phyloP scores from a whole-genome alignment of 2,329 filamentous ascomycete genomes.

The Trichoderma gracile region DNA sequence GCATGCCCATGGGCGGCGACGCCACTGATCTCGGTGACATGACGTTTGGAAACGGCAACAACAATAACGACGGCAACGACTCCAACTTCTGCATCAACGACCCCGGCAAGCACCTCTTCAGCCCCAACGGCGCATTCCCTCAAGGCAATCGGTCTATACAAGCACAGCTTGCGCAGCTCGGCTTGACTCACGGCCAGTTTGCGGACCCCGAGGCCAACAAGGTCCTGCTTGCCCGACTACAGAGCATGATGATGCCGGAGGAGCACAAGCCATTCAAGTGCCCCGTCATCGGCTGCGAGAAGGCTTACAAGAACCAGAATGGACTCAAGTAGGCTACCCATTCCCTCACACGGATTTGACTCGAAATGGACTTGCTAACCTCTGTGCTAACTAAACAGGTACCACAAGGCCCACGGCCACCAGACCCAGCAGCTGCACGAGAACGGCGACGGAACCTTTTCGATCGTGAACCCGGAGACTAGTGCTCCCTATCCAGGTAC shows the following conservation, averaged over 20 bases:
- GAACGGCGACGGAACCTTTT: conserved; percentile 95
- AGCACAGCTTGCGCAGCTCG: conserved; percentile 69
- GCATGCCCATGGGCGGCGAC: conserved; percentile 61
- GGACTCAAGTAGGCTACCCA: conserved; percentile 77
- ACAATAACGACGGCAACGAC: conserved; percentile 40
- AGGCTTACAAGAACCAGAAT: conserved; percentile 99
- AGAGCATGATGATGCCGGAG: conserved; percentile 70
- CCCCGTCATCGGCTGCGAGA: conserved; percentile 96
- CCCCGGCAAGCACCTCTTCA: conserved; percentile 90
- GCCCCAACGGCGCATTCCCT: conserved; percentile 72
- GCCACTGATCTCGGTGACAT: conserved; percentile 53
- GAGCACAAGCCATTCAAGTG: conserved; percentile 98
- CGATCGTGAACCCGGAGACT: conserved; percentile 95
- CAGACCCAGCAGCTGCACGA: conserved; percentile 96
- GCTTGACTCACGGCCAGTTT: conserved; percentile 74
- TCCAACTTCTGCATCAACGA: conserved; percentile 76
- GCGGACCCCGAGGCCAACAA: conserved; percentile 73
- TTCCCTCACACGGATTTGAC: background rate
- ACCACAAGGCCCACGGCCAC: conserved; percentile 82
- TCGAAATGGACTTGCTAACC: conserved; percentile 3
- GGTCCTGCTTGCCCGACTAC: conserved; percentile 57
- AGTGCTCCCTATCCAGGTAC: conserved; percentile 93
- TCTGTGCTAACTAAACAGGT: conserved; percentile 47
- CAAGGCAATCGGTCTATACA: conserved; percentile 65
- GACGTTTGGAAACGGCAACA: conserved; percentile 49